Evolutionary conservation across 177 flowering plant species (phyloP).

Genomic region (Tripterygium wilfordii): DNA sequence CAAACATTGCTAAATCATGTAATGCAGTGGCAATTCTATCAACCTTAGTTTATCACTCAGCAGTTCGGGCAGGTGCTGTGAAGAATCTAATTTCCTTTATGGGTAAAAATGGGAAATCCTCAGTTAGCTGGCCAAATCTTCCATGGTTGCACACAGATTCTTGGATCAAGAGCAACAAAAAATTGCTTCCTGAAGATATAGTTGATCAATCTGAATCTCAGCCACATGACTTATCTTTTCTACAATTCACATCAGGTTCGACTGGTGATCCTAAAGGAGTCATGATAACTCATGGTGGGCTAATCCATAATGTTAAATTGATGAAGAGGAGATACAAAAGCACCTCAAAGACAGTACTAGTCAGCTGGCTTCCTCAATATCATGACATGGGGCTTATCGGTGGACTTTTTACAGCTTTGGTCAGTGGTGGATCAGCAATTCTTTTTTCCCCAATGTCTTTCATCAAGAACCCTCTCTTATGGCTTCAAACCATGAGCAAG

Average conservation of each 20-base stretch:
- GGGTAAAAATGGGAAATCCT: conserved; percentile 29
- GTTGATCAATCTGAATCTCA: conserved; percentile 29
- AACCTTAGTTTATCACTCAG: conserved; percentile 50
- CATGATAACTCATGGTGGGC: conserved; percentile 81
- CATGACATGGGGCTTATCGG: conserved; percentile 90
- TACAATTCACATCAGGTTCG: conserved; percentile 84
- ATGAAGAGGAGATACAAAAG: conserved; percentile 65
- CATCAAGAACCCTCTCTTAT: conserved; percentile 65
- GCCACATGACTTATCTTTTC: conserved; percentile 55
- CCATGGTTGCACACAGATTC: conserved; percentile 80
- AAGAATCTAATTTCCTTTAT: conserved; percentile 39
- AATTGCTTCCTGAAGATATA: conserved; percentile 7
- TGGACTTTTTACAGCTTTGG: conserved; percentile 70
- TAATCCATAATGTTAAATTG: conserved; percentile 73
- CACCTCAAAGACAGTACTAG: conserved; percentile 61
- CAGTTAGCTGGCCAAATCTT: conserved; percentile 67
- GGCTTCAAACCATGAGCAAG: conserved; percentile 65
- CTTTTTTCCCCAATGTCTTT: conserved; percentile 73
- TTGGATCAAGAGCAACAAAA: conserved; percentile 46
- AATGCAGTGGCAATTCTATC: conserved; percentile 76
- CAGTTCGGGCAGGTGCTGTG: conserved; percentile 60
- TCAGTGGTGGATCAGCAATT: conserved; percentile 69
- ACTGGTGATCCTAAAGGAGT: conserved; percentile 90
- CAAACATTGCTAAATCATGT: conserved; percentile 58
- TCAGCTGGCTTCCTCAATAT: conserved; percentile 91